These are phyloP conservation scores for Sporothrix curviconia DNA, from an alignment of 2,329 filamentous ascomycete species.

Conservation along the genomic window DNA sequence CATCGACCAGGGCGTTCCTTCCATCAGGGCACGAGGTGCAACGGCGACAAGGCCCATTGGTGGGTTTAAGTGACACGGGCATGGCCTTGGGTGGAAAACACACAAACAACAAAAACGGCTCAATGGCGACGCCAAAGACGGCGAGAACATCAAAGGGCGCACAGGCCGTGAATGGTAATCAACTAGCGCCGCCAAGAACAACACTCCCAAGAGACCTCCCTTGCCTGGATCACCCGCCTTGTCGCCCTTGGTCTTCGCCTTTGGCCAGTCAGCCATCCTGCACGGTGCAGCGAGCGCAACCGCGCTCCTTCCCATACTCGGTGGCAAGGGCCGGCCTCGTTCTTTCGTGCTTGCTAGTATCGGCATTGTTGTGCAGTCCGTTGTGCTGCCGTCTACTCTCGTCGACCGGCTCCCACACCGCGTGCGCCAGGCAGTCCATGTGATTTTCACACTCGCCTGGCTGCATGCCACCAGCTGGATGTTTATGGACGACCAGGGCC, in stretches of 20 bases:
- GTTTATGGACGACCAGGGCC: conserved; percentile 70
- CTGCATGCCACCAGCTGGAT: conserved; percentile 57
- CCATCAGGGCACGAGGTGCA: conserved; percentile 24
- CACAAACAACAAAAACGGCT: not conserved
- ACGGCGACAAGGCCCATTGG: conserved; percentile 24
- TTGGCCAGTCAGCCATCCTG: conserved; percentile 59
- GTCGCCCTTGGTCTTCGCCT: conserved; percentile 42
- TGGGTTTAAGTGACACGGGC: too few relatives aligned
- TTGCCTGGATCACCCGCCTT: conserved; percentile 14
- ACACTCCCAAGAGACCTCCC: conserved; percentile 17
- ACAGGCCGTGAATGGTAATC: too few relatives aligned
- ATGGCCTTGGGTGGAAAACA: too few relatives aligned
- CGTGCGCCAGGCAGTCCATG: conserved; percentile 49
- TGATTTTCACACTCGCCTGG: conserved; percentile 59
- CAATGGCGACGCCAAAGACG: too few relatives aligned
- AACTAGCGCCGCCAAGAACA: not conserved
- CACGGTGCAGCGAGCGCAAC: conserved; percentile 67
- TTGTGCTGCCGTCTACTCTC: conserved; percentile 31
- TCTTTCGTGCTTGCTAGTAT: conserved; percentile 67
- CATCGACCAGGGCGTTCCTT: conserved; percentile 34
- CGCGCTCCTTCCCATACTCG: conserved; percentile 42
- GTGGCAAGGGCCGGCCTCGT: conserved; percentile 52
- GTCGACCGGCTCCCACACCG: conserved; percentile 5
- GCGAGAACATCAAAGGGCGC: too few relatives aligned
- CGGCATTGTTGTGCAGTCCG: conserved; percentile 57